Evolutionary conservation across 108 stramenopile genomes (phyloP), one percentile per base, ranked within the genome.

Genomic region (Cyclotella atomus): DNA sequence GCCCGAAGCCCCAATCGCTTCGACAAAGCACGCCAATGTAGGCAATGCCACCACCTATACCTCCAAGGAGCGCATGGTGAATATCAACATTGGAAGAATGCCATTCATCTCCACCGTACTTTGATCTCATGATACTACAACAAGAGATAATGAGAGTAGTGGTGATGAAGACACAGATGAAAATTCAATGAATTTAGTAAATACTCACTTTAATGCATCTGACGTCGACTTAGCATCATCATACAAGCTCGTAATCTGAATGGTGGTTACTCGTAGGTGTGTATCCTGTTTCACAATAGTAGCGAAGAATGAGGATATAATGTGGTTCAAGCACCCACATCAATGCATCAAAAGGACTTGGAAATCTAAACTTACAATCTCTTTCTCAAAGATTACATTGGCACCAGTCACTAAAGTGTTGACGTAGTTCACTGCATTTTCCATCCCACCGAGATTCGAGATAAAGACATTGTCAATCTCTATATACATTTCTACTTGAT

Each of bases 21-120:
- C 32, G 21, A 57, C 70, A 71, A 9, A 71, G 24, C 3, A 71
- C 70, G 0, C 70, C 70, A 23, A 71, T 21, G 41, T 71, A 71
- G 17, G 70, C 70, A 35, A 71, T 60, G 0, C 70, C 70, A 9
- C 70, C 70, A 21, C 70, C 59, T 16, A 23, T 1, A 6, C 9
- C 33, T 6, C 59, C 57, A 16, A 71, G 70, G 1, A 71, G 29
- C 0, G 43, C 70, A 50, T 71, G 70, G 38, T 71, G 70, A n/a
- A 71, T 23, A 43, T 71, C 70, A 24, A 45, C 24, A 23, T 33
- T 30, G 32, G 32, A 1, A 38, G 41, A 19, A 9, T 56, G 55
- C 56, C 54, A 33, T 3, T 17, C 35, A 17, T 30, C 10, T 30
- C 54, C 65, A 0, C 19, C 45, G 29, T 68, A 68, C 5, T 20